Conservation (phyloP, 83 land plant species). For the Larix sibirica region DNA sequence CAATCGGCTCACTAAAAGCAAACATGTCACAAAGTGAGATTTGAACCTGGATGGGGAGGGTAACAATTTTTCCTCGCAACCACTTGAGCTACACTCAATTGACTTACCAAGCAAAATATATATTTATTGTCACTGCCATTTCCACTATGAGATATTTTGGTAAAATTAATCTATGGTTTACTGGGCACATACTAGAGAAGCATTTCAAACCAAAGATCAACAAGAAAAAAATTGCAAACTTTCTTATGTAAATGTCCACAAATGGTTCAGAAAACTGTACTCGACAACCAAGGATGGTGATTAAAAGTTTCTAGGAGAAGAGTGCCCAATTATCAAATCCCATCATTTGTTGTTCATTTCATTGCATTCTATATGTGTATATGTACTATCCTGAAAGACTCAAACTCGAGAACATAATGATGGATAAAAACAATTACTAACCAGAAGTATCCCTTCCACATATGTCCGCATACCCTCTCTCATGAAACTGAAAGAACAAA, state of each 20-base stretch:
- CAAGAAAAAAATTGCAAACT: no score
- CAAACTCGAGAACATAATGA: not conserved
- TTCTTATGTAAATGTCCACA: not conserved
- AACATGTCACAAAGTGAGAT: no score
- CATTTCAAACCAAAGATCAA: not conserved
- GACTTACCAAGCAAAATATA: not conserved
- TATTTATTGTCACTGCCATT: not conserved
- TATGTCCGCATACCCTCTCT: conserved; percentile 19
- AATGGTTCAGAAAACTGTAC: not conserved
- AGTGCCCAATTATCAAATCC: not conserved
- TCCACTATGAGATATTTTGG: not conserved
- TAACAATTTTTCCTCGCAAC: no score
- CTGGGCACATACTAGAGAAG: not conserved
- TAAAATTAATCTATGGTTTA: not conserved
- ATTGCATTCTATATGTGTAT: not conserved
- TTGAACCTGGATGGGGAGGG: no score
- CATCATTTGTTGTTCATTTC: not conserved
- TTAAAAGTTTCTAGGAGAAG: not conserved
- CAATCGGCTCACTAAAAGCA: no score
- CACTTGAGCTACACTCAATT: no score
- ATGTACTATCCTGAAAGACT: not conserved
- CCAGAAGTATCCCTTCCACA: conserved; percentile 23
- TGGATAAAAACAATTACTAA: not conserved
- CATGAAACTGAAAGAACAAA: conserved; percentile 7
- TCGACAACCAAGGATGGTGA: not conserved